Percentiles rank a stretch among this genome's conserved stretches.
These are phyloP conservation scores for Penicillium nordicum DNA, from an alignment of 2,329 filamentous ascomycete genomes.

Conservation along the genomic window DNA sequence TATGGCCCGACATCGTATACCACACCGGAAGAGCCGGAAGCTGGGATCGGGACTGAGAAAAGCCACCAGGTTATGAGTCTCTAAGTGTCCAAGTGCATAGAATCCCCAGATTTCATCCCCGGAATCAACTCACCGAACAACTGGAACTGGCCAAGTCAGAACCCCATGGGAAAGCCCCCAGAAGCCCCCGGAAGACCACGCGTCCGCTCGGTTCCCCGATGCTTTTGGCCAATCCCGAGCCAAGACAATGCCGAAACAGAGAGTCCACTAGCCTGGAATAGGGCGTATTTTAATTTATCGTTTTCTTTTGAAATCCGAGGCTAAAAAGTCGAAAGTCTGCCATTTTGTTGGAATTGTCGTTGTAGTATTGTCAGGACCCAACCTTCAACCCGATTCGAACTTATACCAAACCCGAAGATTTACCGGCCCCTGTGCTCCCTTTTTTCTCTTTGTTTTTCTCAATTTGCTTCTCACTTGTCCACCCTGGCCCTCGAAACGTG, in stretches of 20 bases:
- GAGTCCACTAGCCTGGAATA: not conserved
- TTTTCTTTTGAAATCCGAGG: not conserved
- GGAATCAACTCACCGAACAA: conserved; percentile 13
- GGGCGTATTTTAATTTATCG: not conserved
- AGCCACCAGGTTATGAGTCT: not conserved
- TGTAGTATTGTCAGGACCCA: not conserved
- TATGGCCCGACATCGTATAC: not conserved
- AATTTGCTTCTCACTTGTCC: no score
- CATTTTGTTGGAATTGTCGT: not conserved
- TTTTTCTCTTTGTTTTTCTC: no score
- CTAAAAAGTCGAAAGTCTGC: not conserved
- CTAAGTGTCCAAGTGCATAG: not conserved
- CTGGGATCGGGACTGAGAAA: not conserved
- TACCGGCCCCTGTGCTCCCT: not conserved
- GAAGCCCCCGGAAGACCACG: no score
- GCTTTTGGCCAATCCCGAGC: conserved; percentile 1
- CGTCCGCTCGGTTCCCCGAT: conserved; percentile 11
- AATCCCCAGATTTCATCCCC: conserved; percentile 15
- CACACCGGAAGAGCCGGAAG: not conserved
- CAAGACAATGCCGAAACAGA: not conserved
- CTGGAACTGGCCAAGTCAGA: conserved; percentile 14
- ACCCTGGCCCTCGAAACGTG: no score
- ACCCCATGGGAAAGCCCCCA: not conserved
- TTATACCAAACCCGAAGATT: not conserved
- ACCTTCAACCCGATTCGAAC: no score